A percentile compares a stretch with the other conserved stretches of the same genome.
Evolutionary conservation across 2,329 filamentous ascomycete species (phyloP).

Genomic region (Talaromyces verruculosus): DNA sequence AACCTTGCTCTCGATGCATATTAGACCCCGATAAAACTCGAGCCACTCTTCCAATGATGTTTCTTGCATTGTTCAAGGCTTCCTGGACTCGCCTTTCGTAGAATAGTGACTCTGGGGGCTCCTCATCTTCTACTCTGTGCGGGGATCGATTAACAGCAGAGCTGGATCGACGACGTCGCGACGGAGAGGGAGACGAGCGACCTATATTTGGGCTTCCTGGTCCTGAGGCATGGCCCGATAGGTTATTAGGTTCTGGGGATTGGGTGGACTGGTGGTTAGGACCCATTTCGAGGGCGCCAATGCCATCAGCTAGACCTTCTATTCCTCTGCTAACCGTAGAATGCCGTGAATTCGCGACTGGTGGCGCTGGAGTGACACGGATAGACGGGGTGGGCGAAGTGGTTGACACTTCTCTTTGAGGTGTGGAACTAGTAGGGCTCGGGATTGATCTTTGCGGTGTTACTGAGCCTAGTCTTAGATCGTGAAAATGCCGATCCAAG

Average conservation of each 20-base stretch:
- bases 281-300: not conserved
- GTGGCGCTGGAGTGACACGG: slow-evolving; percentile 6
- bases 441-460: not conserved
- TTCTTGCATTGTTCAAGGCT: slow-evolving; percentile 7
- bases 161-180: slow-evolving; percentile 14
- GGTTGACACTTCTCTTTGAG: not conserved
- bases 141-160: not conserved
- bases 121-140: slow-evolving; percentile 16
- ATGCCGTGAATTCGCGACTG: slow-evolving; percentile 1
- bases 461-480: not conserved
- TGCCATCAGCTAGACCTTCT: slow-evolving; percentile 9
- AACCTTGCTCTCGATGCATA: not conserved
- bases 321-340: not conserved
- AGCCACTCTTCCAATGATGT: not conserved
- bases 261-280: not conserved
- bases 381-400: slow-evolving; percentile 13
- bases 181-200: slow-evolving; percentile 2
- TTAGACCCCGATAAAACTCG: not conserved
- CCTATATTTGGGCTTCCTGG: not conserved
- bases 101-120: slow-evolving; percentile 12
- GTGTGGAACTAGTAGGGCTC: not conserved
- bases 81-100: slow-evolving; percentile 2
- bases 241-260: slow-evolving; percentile 7
- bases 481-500: not conserved
- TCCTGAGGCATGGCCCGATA: not conserved